Evolutionary conservation across 2,329 filamentous ascomycete species (phyloP), one percentile per base, ranked within the genome.

Genomic region (Setomelanomma holmii): DNA sequence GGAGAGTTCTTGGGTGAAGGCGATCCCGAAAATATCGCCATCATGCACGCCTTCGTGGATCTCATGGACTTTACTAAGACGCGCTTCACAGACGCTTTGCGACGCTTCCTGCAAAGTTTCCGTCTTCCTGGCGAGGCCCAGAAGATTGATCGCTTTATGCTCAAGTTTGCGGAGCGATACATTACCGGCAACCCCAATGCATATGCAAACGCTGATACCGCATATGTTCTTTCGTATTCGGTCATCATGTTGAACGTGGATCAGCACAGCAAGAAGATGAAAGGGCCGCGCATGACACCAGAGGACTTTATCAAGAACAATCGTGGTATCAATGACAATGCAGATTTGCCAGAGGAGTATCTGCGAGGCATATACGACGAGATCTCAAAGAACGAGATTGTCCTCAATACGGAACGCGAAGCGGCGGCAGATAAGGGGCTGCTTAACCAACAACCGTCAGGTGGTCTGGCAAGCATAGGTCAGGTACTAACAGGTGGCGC

Each of bases 241-340:
- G 95, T 98, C 49, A 97, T 99, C 65, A 82, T 99, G 84, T 80
- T 99, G 45, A 99, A 99, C 74, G 96, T 93, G 1, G 95, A 99
- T 79, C 85, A 93, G 63, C 95, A 99, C 78, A 98, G 93, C 74
- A 83, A 80, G 60, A 96, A 97, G 73, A 84, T 99, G 65, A 88
- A 87, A 69, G 82, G 81, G 1, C 86, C 85, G 62, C 87, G 92
- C 46, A 99, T 99, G 95, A 96, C 89, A 21, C 92, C 92, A 60
- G 90, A 96, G 57, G 96, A 99, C 63, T 99, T 99, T 71, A 96
- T 99, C 80, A 97, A 96, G 80, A 99, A 99, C 77, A 99, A 99
- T 75, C 83, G 95, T 22, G 95, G 95, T 51, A 99, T 99, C 80
- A 98, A 99, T 76, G 95, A 99, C 76, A 93, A 90, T 62, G 89